phyloP scores from a whole-genome alignment of 116 monocot species.

The Cymodocea nodosa region DNA sequence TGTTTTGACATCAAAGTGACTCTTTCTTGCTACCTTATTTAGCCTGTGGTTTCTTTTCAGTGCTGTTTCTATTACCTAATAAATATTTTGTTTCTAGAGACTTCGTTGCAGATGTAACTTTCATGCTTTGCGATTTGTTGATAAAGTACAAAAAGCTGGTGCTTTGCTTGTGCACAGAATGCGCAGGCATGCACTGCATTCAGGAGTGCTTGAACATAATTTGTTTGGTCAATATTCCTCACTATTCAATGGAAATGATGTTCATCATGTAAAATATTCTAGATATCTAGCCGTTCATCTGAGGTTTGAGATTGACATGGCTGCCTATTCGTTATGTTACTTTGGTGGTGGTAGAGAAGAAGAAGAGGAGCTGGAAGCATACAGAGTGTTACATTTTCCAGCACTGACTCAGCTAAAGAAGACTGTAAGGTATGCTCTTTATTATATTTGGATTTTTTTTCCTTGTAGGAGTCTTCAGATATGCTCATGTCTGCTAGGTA shows the following conservation, averaged over 20 bases:
- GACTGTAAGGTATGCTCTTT: constrained; percentile 40
- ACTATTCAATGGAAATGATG: constrained; percentile 15
- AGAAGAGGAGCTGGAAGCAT: constrained; percentile 76
- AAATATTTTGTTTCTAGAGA: constrained; percentile 33
- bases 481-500: too few relatives aligned
- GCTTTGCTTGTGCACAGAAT: constrained; percentile 75
- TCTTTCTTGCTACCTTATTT: not conserved
- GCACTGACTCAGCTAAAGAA: constrained; percentile 53
- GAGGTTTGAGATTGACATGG: constrained; percentile 99
- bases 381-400: constrained; percentile 72
- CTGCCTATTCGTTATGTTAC: constrained; percentile 90
- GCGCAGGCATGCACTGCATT: constrained; percentile 28
- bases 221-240: constrained; percentile 47
- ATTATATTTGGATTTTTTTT: not conserved
- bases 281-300: constrained; percentile 88
- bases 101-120: constrained; percentile 97
- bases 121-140: constrained; percentile 76
- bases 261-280: constrained; percentile 9
- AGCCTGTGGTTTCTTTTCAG: not conserved
- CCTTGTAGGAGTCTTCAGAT: not conserved
- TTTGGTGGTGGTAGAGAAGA: constrained; percentile 97
- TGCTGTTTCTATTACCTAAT: constrained; percentile 10
- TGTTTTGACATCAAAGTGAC: not conserved
- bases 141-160: constrained; percentile 79
- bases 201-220: constrained; percentile 45